Base-by-base conservation (phyloP, 352 stramenopile genomes). In the Saprolegnia diclina region DNA sequence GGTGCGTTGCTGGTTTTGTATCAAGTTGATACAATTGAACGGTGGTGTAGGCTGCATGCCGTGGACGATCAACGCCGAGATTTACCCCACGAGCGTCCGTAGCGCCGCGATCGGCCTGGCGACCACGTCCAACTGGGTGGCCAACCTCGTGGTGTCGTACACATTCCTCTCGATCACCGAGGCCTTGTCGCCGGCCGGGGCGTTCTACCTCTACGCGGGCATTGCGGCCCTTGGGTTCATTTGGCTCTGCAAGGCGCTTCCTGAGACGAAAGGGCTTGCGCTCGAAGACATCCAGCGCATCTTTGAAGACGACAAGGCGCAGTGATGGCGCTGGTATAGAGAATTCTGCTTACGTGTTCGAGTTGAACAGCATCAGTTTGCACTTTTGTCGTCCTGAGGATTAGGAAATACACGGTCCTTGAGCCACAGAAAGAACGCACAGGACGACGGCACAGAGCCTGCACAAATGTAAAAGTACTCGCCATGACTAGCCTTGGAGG, bases 51-150 rank as follows among this genome's bases (percentile, higher is more conserved):
- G 77, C 9, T 76, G 72, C 48, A 72, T 91, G 57, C 82, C 86
- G 1, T 94, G 84, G 84, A 90, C 81, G 9, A 81, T 94, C 44
- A 87, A 88, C 65, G 76, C 74, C 18, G 85, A 94, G 73, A 90
- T 94, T 45, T 94, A 86, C 74, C 77, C 79, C 16, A 66, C 80
- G 24, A 72, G 82, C 64, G 77, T 73, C 46, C 79, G 86, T 19
- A 82, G 78, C 4, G 59, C 85, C 10, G 79, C 73, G 10, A 77
- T 86, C 16, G 80, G 77, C 55, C 68, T 79, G 22, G 79, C 79
- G 10, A 92, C 86, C 1, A 76, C 75, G 14, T 76, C 79, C 29
- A 92, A 91, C 73, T 92, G 86, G 83, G 66, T 88, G 46, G 75
- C 75, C 4, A 92, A 92, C 73, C 63, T 91, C 0, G 21, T 91